Percentiles rank a stretch among this genome's conserved stretches.
Conservation (phyloP, 768 basidiomycete species). For the Trametes elegans region DNA sequence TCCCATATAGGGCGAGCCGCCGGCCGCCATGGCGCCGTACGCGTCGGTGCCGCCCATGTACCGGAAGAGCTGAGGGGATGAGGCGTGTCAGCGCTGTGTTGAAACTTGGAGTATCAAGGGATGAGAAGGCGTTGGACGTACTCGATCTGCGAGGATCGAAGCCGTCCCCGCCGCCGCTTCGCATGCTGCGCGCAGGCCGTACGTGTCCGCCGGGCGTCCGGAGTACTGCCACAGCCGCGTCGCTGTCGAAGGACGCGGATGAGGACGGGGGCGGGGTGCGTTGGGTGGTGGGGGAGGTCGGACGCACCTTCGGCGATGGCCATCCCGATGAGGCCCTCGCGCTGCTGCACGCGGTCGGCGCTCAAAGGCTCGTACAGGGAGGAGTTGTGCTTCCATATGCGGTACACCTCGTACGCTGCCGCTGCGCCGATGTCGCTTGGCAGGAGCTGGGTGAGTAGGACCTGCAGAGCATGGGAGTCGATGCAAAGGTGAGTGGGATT, state of each 20-base stretch:
- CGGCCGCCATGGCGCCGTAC: background rate
- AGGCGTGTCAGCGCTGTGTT: background rate
- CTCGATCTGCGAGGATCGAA: slow-evolving; percentile 11
- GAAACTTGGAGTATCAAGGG: background rate
- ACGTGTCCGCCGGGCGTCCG: slow-evolving; percentile 41
- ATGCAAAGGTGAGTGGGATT: background rate
- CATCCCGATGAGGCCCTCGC: slow-evolving; percentile 64
- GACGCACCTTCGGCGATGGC: slow-evolving; percentile 67
- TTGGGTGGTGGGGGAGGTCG: too few relatives aligned
- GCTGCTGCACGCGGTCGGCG: slow-evolving; percentile 56
- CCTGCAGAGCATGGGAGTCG: slow-evolving; percentile 31
- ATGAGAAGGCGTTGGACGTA: background rate
- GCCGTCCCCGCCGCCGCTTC: slow-evolving; percentile 72
- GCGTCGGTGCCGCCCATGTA: background rate
- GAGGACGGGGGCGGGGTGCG: too few relatives aligned
- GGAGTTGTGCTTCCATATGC: slow-evolving; percentile 55
- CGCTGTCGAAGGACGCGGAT: slow-evolving; percentile 34
- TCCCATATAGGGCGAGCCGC: background rate
- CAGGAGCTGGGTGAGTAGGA: slow-evolving; percentile 46
- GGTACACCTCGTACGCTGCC: slow-evolving; percentile 75
- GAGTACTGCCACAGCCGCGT: slow-evolving; percentile 54
- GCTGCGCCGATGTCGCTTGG: slow-evolving; percentile 70
- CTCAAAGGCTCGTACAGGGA: slow-evolving; percentile 54
- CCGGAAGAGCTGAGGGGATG: background rate
- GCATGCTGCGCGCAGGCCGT: slow-evolving; percentile 48